Percentiles rank a stretch among this genome's conserved stretches.
These are phyloP conservation scores for Castanea mollissima DNA, from an alignment of 306 rosid genomes.

Conservation along the genomic window DNA sequence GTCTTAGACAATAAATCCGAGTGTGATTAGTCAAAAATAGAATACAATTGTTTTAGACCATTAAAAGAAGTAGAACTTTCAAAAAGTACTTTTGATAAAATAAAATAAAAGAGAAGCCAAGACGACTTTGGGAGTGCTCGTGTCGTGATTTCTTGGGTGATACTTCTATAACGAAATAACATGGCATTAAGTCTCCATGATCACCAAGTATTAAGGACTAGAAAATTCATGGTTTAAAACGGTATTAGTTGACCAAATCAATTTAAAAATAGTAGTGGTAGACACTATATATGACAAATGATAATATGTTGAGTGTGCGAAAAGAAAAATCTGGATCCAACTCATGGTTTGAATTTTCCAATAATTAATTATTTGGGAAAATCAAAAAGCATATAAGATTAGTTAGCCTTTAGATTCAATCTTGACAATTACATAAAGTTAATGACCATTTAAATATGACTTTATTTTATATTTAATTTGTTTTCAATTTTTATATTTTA, in stretches of 20 bases:
- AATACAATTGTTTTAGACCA: too few relatives aligned
- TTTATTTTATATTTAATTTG: neutral
- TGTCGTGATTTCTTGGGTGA: too few relatives aligned
- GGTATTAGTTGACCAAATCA: constrained; percentile 14
- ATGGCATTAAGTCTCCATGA: neutral
- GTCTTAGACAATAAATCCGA: too few relatives aligned
- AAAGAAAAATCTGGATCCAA: neutral
- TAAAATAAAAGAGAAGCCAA: too few relatives aligned
- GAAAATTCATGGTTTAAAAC: neutral
- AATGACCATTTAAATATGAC: neutral
- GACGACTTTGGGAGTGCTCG: too few relatives aligned
- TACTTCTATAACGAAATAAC: neutral
- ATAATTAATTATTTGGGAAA: neutral
- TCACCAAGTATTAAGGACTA: neutral
- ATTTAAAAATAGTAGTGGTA: neutral
- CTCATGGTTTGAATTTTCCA: too few relatives aligned
- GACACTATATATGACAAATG: neutral
- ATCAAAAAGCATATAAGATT: too few relatives aligned
- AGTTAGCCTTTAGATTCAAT: neutral
- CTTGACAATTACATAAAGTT: neutral
- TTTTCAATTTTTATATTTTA: neutral
- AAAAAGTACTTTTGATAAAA: too few relatives aligned
- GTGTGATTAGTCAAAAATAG: too few relatives aligned
- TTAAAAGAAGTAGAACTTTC: too few relatives aligned
- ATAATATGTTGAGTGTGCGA: neutral